Evolutionary conservation across 2,329 filamentous ascomycete species (phyloP), one percentile per base, ranked within the genome.

Genomic region (Ophiocordyceps camponoti-saundersi): DNA sequence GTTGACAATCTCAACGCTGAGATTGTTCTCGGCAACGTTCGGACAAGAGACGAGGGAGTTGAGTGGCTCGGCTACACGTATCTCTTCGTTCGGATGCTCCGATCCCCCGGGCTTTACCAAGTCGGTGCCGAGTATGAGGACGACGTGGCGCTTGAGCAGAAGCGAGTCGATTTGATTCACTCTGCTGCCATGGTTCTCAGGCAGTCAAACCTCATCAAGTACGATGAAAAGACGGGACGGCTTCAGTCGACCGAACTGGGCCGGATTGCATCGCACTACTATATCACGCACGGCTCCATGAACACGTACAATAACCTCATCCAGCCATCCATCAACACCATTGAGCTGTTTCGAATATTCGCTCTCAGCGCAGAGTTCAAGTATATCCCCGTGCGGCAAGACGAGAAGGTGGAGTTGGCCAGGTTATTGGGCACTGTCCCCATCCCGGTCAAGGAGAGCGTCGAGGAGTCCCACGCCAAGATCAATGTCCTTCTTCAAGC

Each of bases 61-160:
- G 89, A 98, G 60, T 98, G 92, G 92, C 77, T 98, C 32, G 90
- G 92, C 13, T 98, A 98, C 63, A 95, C 90, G 0, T 98, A 98
- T 62, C 78, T 98, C 18, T 98, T 95, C 59, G 87, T 98, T 47
- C 85, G 92, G 45, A 98, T 98, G 92, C 75, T 98, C 51, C 82
- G 92, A 29, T 95, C 90, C 2, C 92, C 92, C 34, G 90, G 87
- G 0, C 69, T 98, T 13, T 98, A 98, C 61, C 90, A 92, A 58
- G 92, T 98, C 45, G 92, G 92, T 5, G 80, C 89, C 12, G 93
- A 98, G 56, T 98, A 96, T 56, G 88, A 94, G 56, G 82, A 93
- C 48, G 92, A 98, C 53, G 84, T 84, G 45, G 82, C 85, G 2
- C 67, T 98, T 34, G 90, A 96, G 61, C 93, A 98, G 62, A 95